A percentile compares a stretch with the other conserved stretches of the same genome.
Evolutionary conservation across 192 early-diverging fungal species (phyloP).

Genomic region (Umbelopsis sp.): DNA sequence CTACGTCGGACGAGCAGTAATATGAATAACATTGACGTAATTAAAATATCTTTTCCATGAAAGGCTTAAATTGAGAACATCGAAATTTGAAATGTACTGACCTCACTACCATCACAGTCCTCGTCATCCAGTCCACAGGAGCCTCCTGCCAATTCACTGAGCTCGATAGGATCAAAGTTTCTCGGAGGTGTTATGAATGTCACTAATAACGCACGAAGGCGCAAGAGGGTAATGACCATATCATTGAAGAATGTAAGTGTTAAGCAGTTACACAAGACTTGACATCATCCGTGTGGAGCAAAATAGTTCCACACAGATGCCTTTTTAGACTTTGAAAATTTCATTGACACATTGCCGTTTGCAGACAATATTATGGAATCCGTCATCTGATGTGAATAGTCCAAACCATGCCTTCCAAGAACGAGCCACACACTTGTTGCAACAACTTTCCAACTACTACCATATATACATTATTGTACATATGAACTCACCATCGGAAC

Average conservation of each 20-base stretch:
- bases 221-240: constrained; percentile 55
- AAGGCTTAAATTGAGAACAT: background rate
- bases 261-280: background rate
- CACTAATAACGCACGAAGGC: constrained; percentile 44
- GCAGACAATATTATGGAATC: constrained; percentile 79
- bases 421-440: constrained; percentile 54
- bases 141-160: constrained; percentile 33
- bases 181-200: constrained; percentile 27
- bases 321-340: background rate
- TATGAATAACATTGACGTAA: constrained; percentile 14
- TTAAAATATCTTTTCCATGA: background rate
- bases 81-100: background rate
- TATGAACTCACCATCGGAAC: constrained; percentile 55
- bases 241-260: constrained; percentile 60
- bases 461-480: constrained; percentile 62
- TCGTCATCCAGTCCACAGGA: constrained; percentile 6
- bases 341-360: background rate
- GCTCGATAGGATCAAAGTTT: constrained; percentile 36
- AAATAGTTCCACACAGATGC: background rate
- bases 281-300: background rate
- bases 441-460: constrained; percentile 46
- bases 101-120: background rate
- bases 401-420: constrained; percentile 77
- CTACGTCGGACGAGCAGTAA: background rate
- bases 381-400: constrained; percentile 62